Evolutionary conservation across 257 asterid genomes (phyloP).

Genomic region (Sherardia arvensis): DNA sequence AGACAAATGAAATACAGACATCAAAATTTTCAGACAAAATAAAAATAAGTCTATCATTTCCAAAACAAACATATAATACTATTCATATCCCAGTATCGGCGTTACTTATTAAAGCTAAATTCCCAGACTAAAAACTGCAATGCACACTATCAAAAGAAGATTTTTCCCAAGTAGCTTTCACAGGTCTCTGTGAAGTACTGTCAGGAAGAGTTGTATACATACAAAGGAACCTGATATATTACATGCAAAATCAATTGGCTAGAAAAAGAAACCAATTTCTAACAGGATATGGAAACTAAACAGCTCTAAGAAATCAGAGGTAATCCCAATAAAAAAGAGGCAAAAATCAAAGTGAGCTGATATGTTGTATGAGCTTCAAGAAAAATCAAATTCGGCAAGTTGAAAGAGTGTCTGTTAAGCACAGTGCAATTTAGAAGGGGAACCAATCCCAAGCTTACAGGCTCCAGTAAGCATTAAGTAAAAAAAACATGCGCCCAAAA

Average conservation of each 20-base stretch:
- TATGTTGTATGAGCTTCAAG: not conserved
- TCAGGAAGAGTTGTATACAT: not conserved
- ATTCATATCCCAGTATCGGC: not conserved
- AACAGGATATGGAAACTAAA: not conserved
- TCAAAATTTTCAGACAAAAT: not conserved
- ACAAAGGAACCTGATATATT: not conserved
- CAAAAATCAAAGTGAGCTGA: not conserved
- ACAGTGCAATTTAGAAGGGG: not conserved
- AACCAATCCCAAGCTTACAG: not conserved
- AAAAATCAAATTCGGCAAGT: not conserved
- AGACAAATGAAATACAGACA: not conserved
- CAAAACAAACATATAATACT: not conserved
- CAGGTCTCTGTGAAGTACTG: not conserved
- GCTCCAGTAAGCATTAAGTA: not conserved
- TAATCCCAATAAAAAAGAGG: not conserved
- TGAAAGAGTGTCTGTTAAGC: not conserved
- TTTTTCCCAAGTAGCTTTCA: not conserved
- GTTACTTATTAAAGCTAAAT: not conserved
- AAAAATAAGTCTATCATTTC: conserved; percentile 1
- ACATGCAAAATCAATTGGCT: not conserved
- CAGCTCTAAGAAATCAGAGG: not conserved
- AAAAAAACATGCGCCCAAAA: not conserved
- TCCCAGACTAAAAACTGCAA: not conserved
- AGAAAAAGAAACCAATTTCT: not conserved
- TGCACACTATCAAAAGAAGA: not conserved